Evolutionary conservation across 179 eudicot species (phyloP).

Genomic region (Silene noctiflora): DNA sequence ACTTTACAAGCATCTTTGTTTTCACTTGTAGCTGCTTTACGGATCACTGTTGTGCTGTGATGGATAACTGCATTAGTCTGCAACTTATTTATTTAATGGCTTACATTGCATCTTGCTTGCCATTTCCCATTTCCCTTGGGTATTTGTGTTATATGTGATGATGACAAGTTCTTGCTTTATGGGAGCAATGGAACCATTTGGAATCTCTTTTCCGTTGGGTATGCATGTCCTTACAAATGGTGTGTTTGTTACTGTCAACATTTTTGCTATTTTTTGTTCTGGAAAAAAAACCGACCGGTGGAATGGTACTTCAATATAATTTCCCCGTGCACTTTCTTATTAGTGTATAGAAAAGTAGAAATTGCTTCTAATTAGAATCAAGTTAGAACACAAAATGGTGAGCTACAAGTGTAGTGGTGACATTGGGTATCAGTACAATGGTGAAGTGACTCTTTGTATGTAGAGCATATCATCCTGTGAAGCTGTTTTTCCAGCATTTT

Average conservation of each 20-base stretch:
- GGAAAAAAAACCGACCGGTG: too few species aligned
- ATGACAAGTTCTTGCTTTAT: conserved; percentile 3
- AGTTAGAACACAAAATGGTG: too few species aligned
- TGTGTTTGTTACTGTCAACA: too few species aligned
- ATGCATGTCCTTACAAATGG: too few species aligned
- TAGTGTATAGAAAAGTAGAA: too few species aligned
- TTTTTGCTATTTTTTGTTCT: too few species aligned
- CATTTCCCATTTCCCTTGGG: neutral
- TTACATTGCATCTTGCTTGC: neutral
- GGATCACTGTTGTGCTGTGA: neutral
- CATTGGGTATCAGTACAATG: too few species aligned
- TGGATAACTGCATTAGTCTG: neutral
- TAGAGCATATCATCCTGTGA: neutral
- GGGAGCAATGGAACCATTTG: conserved; percentile 4
- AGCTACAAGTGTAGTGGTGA: too few species aligned
- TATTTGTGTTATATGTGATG: neutral
- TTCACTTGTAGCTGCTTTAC: neutral
- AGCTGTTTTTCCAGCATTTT: neutral
- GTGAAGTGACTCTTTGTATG: neutral
- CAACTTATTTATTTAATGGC: neutral
- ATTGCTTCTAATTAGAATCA: too few species aligned
- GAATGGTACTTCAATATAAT: too few species aligned
- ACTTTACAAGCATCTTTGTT: neutral
- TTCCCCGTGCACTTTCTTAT: too few species aligned
- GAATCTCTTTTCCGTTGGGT: neutral